Evolutionary conservation across 208 protist species (phyloP), one percentile per base, ranked within the genome.

Genomic region (Leishmania mexicana): DNA sequence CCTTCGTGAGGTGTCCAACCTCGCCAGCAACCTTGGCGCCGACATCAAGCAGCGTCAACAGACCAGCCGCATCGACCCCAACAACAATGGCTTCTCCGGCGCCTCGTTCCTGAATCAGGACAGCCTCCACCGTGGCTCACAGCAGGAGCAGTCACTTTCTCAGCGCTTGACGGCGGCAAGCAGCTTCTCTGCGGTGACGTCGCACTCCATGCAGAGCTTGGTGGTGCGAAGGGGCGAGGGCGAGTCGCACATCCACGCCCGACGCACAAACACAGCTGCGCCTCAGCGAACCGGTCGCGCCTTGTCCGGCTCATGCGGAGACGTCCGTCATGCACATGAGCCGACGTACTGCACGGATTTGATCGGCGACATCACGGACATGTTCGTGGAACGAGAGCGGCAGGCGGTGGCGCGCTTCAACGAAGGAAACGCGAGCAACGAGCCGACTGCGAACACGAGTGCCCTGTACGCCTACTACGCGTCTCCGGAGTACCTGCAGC

Each of bases 351-450:
- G 93, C 89, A 88, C 85, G 13, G 89, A 96, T 24, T 76, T 96
- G 54, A 92, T 96, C 35, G 87, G 93, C 31, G 95, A 97, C 84
- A 97, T 97, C 79, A 94, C 89, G 24, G 84, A 91, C 51, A 94
- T 92, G 85, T 95, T 95, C 64, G 84, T 95, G 57, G 89, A 94
- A 72, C 81, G 83, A n/a, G 93, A 97, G 85, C 86, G 86, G 42
- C 80, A 90, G 72, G 87, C 88, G 3, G 87, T 93, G 78, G 86
- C 83, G 67, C 81, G 83, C 76, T 91, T 94, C 75, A 89, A 89
- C 78, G 90, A 94, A 73, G 89, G 83, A 45, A 91, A 86, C 60
- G 71, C 85, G 7, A 75, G 88, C n/a, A 70, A 87, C 80, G 74
- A 70, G 21, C 35, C 82, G 60, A 86, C 31, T 35, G 31, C 79